These are phyloP conservation scores for Articulospora tetracladia DNA, from an alignment of 495 filamentous ascomycete species.

Conservation along the genomic window DNA sequence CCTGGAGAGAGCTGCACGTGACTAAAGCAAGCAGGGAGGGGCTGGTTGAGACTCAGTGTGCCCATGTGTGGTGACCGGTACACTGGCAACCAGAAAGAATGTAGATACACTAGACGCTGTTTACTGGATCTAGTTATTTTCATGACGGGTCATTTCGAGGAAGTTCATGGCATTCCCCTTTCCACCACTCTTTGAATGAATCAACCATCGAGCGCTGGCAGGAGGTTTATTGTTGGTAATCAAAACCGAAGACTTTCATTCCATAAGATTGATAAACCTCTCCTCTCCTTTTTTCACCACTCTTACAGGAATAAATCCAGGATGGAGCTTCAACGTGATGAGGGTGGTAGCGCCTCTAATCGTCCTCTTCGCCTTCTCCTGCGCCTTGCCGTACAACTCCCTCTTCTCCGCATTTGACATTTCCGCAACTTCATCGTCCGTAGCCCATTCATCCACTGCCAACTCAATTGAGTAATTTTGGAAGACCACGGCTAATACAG, in stretches of 20 bases:
- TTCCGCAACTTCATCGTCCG: slow-evolving; percentile 52
- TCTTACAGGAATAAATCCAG: slow-evolving; percentile 49
- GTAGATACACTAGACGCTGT: too few relatives aligned
- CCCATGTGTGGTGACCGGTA: too few relatives aligned
- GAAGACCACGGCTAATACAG: slow-evolving; percentile 64
- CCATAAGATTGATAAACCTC: slow-evolving; percentile 39
- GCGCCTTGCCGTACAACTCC: slow-evolving; percentile 44
- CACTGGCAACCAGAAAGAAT: too few relatives aligned
- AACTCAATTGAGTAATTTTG: slow-evolving; percentile 62
- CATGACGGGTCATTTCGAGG: too few relatives aligned
- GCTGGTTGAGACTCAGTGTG: too few relatives aligned
- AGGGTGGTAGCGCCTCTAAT: slow-evolving; percentile 45
- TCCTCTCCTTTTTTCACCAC: slow-evolving; percentile 60
- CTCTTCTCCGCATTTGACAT: slow-evolving; percentile 48
- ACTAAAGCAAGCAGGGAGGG: too few relatives aligned
- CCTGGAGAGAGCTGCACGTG: background rate
- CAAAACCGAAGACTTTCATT: background rate
- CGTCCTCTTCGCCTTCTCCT: slow-evolving; percentile 39
- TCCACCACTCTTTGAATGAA: too few relatives aligned
- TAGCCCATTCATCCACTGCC: slow-evolving; percentile 55
- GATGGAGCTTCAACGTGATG: slow-evolving; percentile 58
- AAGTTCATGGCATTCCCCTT: too few relatives aligned
- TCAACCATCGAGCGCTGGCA: too few relatives aligned
- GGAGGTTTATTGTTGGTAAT: background rate
- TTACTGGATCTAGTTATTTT: too few relatives aligned